Conservation (phyloP, 1,284 basidiomycete genomes). For the Athelia psychrophila region DNA sequence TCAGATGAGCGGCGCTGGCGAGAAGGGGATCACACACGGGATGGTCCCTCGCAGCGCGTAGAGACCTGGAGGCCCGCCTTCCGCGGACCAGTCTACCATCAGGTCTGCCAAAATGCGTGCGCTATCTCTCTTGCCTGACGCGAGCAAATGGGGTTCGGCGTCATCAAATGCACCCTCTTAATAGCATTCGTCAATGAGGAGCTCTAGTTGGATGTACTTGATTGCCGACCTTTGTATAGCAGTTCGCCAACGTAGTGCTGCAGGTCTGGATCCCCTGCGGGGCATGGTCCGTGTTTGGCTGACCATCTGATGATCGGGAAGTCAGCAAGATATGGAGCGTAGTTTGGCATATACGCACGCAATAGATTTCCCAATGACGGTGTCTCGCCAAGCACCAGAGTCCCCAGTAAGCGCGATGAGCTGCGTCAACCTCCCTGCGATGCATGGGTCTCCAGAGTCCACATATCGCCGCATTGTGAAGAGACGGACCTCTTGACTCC, state of each 20-base stretch:
- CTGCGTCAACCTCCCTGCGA: conserved; percentile 73
- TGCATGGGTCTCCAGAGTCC: conserved; percentile 5
- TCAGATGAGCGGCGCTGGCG: conserved; percentile 5
- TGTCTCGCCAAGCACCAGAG: conserved; percentile 78
- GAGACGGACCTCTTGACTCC: conserved; percentile 69
- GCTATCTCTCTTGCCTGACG: conserved; percentile 84
- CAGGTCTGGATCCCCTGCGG: conserved; percentile 81
- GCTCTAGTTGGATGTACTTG: not conserved
- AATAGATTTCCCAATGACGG: conserved; percentile 73
- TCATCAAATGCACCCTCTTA: conserved; percentile 71
- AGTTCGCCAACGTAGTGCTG: conserved; percentile 88
- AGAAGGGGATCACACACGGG: conserved; percentile 52
- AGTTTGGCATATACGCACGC: conserved; percentile 48
- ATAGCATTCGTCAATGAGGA: not conserved
- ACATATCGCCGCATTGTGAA: not conserved
- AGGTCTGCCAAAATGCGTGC: conserved; percentile 83
- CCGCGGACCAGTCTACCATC: conserved; percentile 73
- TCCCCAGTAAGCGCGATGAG: conserved; percentile 76
- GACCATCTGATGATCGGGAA: conserved; percentile 64
- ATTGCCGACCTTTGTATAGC: conserved; percentile 76
- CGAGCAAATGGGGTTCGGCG: conserved; percentile 80
- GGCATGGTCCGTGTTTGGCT: conserved; percentile 68
- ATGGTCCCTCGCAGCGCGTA: conserved; percentile 83
- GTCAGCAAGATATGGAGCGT: conserved; percentile 9
- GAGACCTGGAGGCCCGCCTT: conserved; percentile 46